Conservation (phyloP, 306 rosid species). For the Calophaca sinica region DNA sequence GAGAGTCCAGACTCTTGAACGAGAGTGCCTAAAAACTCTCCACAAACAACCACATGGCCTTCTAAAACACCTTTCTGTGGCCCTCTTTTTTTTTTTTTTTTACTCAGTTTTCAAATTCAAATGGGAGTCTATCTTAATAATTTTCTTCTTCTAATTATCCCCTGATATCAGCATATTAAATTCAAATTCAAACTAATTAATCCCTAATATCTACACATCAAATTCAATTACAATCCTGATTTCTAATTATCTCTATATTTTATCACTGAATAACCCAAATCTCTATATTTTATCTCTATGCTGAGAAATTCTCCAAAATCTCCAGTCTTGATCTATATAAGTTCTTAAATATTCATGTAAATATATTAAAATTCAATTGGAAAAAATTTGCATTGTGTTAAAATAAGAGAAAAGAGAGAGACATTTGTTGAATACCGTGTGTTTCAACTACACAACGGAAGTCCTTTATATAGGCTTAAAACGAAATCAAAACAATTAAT, state of each 20-base stretch:
- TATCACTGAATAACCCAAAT: slow-evolving; percentile 11
- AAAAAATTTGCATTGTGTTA: not conserved
- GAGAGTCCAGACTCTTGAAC: not conserved
- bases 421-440: too few relatives aligned
- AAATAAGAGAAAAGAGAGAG: too few relatives aligned
- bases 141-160: not conserved
- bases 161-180: not conserved
- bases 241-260: not conserved
- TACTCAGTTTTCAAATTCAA: not conserved
- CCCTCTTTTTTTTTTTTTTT: not conserved
- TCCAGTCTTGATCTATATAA: slow-evolving; percentile 15
- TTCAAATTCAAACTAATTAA: slow-evolving; percentile 6
- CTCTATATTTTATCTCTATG: not conserved
- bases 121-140: slow-evolving; percentile 3
- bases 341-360: slow-evolving; percentile 8
- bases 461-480: too few relatives aligned
- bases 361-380: slow-evolving; percentile 4
- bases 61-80: not conserved
- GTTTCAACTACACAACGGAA: too few relatives aligned
- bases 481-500: too few relatives aligned
- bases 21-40: not conserved
- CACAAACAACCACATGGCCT: not conserved
- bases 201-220: slow-evolving; percentile 1
- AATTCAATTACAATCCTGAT: not conserved
- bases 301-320: not conserved